Evolutionary conservation across 108 stramenopile genomes (phyloP).

Genomic region (Epipyxis sp.): DNA sequence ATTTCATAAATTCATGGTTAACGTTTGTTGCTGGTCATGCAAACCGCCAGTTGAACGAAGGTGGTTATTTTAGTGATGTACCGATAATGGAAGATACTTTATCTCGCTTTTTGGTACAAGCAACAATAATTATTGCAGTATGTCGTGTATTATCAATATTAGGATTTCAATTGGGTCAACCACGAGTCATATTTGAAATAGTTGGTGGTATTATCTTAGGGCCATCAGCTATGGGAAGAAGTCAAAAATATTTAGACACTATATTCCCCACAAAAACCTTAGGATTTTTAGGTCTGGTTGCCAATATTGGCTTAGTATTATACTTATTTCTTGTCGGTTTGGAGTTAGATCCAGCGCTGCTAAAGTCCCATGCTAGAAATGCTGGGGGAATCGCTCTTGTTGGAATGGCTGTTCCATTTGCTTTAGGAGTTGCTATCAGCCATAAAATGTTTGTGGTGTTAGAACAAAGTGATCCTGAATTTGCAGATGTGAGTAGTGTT

Average conservation of each 20-base stretch:
- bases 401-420: constrained; percentile 39
- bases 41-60: not conserved
- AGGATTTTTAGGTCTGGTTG: constrained; percentile 35
- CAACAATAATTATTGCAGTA: constrained; percentile 34
- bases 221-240: constrained; percentile 38
- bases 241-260: constrained; percentile 31
- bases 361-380: constrained; percentile 34
- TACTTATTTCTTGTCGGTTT: constrained; percentile 43
- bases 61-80: not conserved
- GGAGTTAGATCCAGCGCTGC: constrained; percentile 40
- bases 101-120: constrained; percentile 41
- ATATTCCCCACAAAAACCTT: constrained; percentile 40
- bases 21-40: not conserved
- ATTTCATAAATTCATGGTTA: too few species aligned
- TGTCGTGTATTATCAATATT: constrained; percentile 38
- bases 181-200: constrained; percentile 42
- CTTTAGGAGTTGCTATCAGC: constrained; percentile 23
- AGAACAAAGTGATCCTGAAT: constrained; percentile 12
- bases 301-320: constrained; percentile 41
- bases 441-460: constrained; percentile 23
- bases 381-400: constrained; percentile 37
- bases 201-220: constrained; percentile 45
- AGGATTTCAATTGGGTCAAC: constrained; percentile 38
- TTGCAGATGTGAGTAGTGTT: not conserved
- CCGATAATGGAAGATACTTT: not conserved